Conservation (phyloP, 1,284 basidiomycete genomes). For the Tetrapyrgos nigripes region DNA sequence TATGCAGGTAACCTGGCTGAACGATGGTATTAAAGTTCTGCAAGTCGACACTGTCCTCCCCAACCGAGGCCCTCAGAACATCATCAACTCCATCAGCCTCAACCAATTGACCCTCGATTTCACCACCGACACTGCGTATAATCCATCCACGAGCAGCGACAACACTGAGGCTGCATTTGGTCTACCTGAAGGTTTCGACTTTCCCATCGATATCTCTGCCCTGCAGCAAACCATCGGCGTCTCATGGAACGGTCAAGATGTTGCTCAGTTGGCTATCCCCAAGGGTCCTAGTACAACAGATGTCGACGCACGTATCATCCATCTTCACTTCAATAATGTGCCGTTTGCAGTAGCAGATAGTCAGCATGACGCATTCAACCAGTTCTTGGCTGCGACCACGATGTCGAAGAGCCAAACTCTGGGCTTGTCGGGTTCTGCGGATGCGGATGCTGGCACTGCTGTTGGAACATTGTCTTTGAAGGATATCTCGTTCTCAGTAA, state of each 20-base stretch:
- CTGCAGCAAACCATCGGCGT: conserved; percentile 70
- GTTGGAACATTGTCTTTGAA: conserved; percentile 70
- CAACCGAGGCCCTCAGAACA: conserved; percentile 63
- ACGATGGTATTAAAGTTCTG: conserved; percentile 77
- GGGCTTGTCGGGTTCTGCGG: conserved; percentile 63
- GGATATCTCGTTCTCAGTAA: conserved; percentile 69
- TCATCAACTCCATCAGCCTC: conserved; percentile 73
- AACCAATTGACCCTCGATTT: conserved; percentile 73
- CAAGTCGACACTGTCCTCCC: conserved; percentile 67
- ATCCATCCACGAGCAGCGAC: conserved; percentile 65
- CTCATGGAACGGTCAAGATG: conserved; percentile 57
- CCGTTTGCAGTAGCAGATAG: conserved; percentile 65
- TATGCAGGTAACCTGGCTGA: conserved; percentile 73
- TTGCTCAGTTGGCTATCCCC: conserved; percentile 71
- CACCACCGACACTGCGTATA: conserved; percentile 59
- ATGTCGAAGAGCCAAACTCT: conserved; percentile 56
- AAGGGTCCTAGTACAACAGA: conserved; percentile 68
- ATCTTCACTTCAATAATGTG: conserved; percentile 65
- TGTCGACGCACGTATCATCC: conserved; percentile 66
- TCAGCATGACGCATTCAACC: conserved; percentile 61
- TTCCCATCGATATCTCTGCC: conserved; percentile 72
- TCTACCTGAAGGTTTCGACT: conserved; percentile 63
- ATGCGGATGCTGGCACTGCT: conserved; percentile 70
- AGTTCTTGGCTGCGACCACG: conserved; percentile 75
- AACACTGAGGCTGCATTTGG: conserved; percentile 69